phyloP scores from a whole-genome alignment of 257 asterid genomes.

The Nicotiana otophora region DNA sequence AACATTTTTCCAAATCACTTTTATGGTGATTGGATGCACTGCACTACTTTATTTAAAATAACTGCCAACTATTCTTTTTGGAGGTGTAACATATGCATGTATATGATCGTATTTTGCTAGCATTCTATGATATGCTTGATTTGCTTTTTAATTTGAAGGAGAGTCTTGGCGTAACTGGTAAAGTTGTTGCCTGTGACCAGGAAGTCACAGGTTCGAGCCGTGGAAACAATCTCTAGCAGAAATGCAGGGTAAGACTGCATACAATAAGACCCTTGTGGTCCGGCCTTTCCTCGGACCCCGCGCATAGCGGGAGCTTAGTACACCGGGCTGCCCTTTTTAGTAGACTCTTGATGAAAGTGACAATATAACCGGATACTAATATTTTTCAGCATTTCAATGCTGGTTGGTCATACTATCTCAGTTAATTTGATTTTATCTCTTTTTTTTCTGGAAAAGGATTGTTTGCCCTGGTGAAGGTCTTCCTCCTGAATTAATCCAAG shows the following conservation, averaged over 20 bases:
- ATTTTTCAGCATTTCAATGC: background rate
- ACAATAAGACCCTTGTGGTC: too few species aligned
- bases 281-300: too few species aligned
- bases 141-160: too few species aligned
- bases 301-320: too few species aligned
- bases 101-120: background rate
- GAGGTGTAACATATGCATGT: background rate
- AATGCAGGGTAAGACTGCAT: too few species aligned
- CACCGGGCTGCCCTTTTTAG: too few species aligned
- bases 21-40: background rate
- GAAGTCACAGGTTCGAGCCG: too few species aligned
- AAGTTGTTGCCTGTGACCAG: too few species aligned
- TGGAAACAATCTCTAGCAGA: too few species aligned
- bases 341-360: background rate
- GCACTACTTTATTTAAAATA: background rate
- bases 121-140: background rate
- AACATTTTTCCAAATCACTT: background rate
- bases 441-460: conserved; percentile 41
- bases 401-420: background rate
- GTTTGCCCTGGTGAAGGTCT: conserved; percentile 88
- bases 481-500: conserved; percentile 67
- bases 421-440: background rate
- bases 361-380: background rate
- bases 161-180: too few species aligned
- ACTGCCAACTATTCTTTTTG: background rate